Percentiles rank a stretch among this genome's conserved stretches.
These are phyloP conservation scores for Psilocybe sp. DNA, from an alignment of 768 basidiomycete species.

Conservation along the genomic window DNA sequence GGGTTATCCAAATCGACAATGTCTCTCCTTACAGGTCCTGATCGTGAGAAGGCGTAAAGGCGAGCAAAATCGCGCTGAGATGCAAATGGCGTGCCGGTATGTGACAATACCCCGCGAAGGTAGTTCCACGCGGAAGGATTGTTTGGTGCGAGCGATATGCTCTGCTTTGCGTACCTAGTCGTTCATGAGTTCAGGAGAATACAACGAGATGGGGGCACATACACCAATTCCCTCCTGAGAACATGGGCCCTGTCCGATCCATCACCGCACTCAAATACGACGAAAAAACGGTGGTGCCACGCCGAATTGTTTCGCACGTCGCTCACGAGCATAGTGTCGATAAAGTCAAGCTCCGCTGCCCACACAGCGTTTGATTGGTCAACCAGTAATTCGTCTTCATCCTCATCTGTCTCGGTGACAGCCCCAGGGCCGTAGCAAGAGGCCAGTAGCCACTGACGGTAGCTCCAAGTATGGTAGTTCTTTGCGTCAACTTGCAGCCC, in stretches of 20 bases:
- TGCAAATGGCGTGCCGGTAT: conserved; percentile 56
- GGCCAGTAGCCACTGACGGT: conserved; percentile 91
- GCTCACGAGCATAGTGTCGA: conserved; percentile 61
- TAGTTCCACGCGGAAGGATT: conserved; percentile 98
- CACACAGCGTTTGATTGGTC: conserved; percentile 46
- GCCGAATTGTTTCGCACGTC: conserved; percentile 96
- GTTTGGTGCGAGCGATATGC: conserved; percentile 84
- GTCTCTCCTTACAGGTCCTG: conserved; percentile 20
- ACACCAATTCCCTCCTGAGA: conserved; percentile 73
- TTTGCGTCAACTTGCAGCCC: conserved; percentile 79
- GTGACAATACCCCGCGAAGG: conserved; percentile 78
- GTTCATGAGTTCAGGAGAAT: background rate
- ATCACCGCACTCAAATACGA: conserved; percentile 72
- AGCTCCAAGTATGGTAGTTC: conserved; percentile 99
- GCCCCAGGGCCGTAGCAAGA: conserved; percentile 63
- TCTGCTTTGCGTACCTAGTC: conserved; percentile 74
- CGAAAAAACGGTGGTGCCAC: conserved; percentile 95
- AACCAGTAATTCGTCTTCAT: conserved; percentile 8
- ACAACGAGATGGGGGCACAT: conserved; percentile 27
- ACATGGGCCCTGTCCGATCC: conserved; percentile 60
- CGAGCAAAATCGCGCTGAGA: conserved; percentile 55
- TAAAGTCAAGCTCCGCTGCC: conserved; percentile 71
- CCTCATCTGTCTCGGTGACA: conserved; percentile 8
- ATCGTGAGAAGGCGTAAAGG: conserved; percentile 51
- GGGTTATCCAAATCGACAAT: conserved; percentile 78